A percentile compares a stretch with the other conserved stretches of the same genome.
Evolutionary conservation across 2,329 filamentous ascomycete species (phyloP).

Genomic region (Ophiostoma ulmi): DNA sequence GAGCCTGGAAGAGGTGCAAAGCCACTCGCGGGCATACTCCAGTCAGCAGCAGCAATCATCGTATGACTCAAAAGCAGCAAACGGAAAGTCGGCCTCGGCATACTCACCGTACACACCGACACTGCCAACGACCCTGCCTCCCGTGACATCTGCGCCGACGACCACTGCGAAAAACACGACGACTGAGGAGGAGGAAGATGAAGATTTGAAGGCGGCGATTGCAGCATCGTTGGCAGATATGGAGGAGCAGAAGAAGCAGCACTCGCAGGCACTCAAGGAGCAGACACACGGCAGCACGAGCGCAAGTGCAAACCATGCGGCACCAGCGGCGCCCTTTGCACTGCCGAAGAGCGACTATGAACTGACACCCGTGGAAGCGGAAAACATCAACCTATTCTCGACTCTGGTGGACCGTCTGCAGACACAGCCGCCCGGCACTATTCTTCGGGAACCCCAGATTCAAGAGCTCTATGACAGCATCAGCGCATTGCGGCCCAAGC

Average conservation of each 20-base stretch:
- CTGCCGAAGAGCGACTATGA: constrained; percentile 90
- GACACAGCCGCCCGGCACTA: constrained; percentile 91
- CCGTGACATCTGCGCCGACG: neutral
- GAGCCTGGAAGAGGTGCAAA: constrained; percentile 90
- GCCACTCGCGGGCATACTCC: constrained; percentile 60
- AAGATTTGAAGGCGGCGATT: constrained; percentile 89
- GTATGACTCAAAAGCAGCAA: constrained; percentile 17
- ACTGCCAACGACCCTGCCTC: neutral
- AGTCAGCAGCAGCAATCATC: constrained; percentile 31
- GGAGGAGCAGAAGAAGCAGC: constrained; percentile 94
- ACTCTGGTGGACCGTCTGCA: constrained; percentile 91
- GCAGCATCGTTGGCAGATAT: constrained; percentile 92
- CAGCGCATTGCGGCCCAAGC: constrained; percentile 83
- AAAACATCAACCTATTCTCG: constrained; percentile 95
- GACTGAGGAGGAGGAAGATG: constrained; percentile 63
- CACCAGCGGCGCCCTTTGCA: constrained; percentile 43
- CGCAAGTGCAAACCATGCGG: constrained; percentile 17
- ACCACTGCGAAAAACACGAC: neutral
- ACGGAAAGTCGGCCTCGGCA: constrained; percentile 31
- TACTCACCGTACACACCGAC: constrained; percentile 16
- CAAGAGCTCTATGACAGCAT: constrained; percentile 98
- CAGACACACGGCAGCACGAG: constrained; percentile 57
- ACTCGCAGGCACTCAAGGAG: constrained; percentile 76
- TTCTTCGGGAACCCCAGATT: constrained; percentile 93
- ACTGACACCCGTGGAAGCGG: constrained; percentile 84